Evolutionary conservation across 2,329 filamentous ascomycete genomes (phyloP), one percentile per base, ranked within the genome.

Genomic region (Penicillium sumatraense): DNA sequence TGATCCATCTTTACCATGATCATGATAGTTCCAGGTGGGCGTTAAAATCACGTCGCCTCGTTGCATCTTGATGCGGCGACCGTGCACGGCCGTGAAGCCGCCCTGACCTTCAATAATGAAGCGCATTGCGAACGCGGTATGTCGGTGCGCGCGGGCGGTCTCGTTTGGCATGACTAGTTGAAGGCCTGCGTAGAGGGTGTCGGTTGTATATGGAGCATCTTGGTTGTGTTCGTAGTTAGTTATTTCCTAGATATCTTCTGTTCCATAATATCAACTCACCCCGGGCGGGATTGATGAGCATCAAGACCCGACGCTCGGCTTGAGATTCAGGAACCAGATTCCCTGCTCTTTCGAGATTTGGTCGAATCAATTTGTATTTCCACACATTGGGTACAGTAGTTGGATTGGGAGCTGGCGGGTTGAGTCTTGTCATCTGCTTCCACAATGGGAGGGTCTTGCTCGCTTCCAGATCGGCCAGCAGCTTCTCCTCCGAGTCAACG

Each of bases 11-110:
- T 85, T 85, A 3, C 83, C 83, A 53, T 86, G 83, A 56, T 86
- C 83, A 56, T 85, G 83, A 77, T 81, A 86, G 62, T 84, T 80
- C 83, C 83, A 86, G 0, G 76, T 80, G 0, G 83, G 83, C 0
- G 83, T 86, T 1, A 85, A 68, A 13, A 86, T 81, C 1, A 86
- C 80, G 58, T 86, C 83, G 8, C 83, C 82, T 2, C 78, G 73
- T 18, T 74, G 63, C 66, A 86, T 81, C 2, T 72, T 68, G 59
- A 86, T 81, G 51, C 81, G 78, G 38, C 75, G 70, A 5, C 83
- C 82, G 47, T 84, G 80, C 0, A 86, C 80, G 1, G 83, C 82
- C 0, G 83, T 86, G 62, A 85, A 86, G 1, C 83, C 82, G 2
- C 78, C 78, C 11, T 76, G 68, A 1, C 83, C 82, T 51, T 85